Evolutionary conservation across 1,139 yeast species (phyloP).

Genomic region (Scheffersomyces lignicola): DNA sequence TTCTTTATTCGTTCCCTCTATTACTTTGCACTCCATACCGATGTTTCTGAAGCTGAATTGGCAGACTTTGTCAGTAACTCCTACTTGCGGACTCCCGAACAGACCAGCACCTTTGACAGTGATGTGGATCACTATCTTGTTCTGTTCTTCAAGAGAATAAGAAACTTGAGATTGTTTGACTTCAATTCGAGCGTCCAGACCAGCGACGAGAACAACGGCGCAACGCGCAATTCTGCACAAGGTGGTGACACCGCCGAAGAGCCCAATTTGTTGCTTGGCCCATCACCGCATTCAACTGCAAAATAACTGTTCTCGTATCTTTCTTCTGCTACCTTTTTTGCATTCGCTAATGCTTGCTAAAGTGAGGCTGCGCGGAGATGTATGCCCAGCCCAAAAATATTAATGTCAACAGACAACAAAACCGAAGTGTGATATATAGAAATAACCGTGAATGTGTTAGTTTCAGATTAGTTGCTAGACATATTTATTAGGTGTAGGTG

Average conservation of each 20-base stretch:
- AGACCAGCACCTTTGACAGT: not conserved
- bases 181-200: conserved; percentile 8
- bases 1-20: conserved; percentile 18
- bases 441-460: not conserved
- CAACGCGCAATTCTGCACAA: not conserved
- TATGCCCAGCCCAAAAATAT: not conserved
- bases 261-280: conserved; percentile 5
- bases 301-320: conserved; percentile 2
- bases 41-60: not conserved
- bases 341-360: not conserved
- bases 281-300: conserved; percentile 1
- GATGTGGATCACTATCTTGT: not conserved
- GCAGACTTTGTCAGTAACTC: not conserved
- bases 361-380: not conserved
- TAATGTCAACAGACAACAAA: not conserved
- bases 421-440: not conserved
- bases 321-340: not conserved
- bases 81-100: not conserved
- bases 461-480: no score
- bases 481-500: not conserved
- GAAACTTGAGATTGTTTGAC: conserved; percentile 12
- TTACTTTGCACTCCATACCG: conserved; percentile 12
- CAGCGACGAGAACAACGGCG: not conserved
- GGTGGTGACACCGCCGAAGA: conserved; percentile 5
- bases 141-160: conserved; percentile 9